Conservation (phyloP, 148 eudicot genomes). For the Silene latifolia region DNA sequence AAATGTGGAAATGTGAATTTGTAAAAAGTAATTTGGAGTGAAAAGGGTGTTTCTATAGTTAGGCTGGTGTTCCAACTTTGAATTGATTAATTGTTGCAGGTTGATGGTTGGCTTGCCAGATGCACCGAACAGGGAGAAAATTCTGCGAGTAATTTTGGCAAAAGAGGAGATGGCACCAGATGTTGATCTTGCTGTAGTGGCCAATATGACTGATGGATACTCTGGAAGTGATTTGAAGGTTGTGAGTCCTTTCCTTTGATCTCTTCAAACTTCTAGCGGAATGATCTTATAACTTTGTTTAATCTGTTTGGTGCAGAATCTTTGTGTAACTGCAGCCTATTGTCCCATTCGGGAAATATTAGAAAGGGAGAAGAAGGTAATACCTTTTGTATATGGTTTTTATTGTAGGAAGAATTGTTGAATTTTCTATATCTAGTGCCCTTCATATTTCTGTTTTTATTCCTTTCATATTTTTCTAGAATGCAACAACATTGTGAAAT, state of each 20-base stretch:
- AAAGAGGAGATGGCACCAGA: slow-evolving; percentile 76
- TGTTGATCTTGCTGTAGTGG: slow-evolving; percentile 67
- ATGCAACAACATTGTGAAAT: too few relatives aligned
- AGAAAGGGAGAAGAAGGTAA: slow-evolving; percentile 83
- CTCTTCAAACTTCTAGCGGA: not conserved
- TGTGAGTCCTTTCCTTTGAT: slow-evolving; percentile 4
- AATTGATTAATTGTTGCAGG: slow-evolving; percentile 40
- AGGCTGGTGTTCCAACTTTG: not conserved
- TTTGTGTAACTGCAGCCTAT: slow-evolving; percentile 91
- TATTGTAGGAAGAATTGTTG: not conserved
- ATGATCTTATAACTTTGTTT: not conserved
- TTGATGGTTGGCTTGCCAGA: slow-evolving; percentile 95
- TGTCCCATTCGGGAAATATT: slow-evolving; percentile 90
- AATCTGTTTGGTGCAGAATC: slow-evolving; percentile 51
- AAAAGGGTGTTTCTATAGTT: not conserved
- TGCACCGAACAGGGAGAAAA: slow-evolving; percentile 76
- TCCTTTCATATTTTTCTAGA: not conserved
- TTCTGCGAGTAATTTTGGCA: slow-evolving; percentile 72
- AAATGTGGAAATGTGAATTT: not conserved
- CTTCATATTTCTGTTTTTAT: not conserved
- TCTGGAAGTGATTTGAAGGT: slow-evolving; percentile 99
- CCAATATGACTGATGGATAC: slow-evolving; percentile 83
- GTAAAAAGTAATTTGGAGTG: not conserved
- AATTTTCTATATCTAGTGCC: not conserved
- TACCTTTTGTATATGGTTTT: not conserved